phyloP scores from a whole-genome alignment of 1,284 basidiomycete genomes.

The Filobasidium uniguttulatum region DNA sequence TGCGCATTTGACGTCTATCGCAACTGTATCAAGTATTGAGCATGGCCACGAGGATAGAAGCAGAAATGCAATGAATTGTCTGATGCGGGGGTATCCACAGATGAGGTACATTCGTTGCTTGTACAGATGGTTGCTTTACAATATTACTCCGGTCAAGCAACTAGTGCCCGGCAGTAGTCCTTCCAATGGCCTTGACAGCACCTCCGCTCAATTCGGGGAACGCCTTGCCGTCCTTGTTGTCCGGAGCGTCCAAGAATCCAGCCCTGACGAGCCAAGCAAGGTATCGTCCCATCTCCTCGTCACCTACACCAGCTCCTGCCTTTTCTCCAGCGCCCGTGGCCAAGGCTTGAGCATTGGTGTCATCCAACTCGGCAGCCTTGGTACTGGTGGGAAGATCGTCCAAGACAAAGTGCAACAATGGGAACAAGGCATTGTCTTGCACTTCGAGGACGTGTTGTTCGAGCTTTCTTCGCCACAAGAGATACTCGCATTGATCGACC shows the following conservation, averaged over 20 bases:
- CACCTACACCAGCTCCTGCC: conserved; percentile 56
- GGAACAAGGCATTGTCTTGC: conserved; percentile 95
- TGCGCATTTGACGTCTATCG: background rate
- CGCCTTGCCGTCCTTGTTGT: conserved; percentile 26
- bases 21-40: background rate
- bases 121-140: no score
- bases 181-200: conserved; percentile 33
- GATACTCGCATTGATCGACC: conserved; percentile 69
- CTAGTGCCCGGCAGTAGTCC: conserved; percentile 22
- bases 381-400: conserved; percentile 95
- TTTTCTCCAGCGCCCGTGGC: conserved; percentile 43
- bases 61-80: background rate
- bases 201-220: conserved; percentile 34
- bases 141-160: background rate
- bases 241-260: conserved; percentile 65
- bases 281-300: conserved; percentile 68
- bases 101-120: no score
- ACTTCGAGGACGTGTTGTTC: conserved; percentile 89
- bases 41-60: background rate
- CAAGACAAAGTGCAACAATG: conserved; percentile 88
- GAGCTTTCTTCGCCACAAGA: conserved; percentile 78
- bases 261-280: conserved; percentile 86
- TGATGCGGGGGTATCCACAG: no score
- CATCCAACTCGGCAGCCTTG: conserved; percentile 83
- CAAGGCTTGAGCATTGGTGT: conserved; percentile 62